A percentile compares a stretch with the other conserved stretches of the same genome.
Conservation (phyloP, 2,329 filamentous ascomycete genomes). For the Aspergillus oerlinghausenensis region DNA sequence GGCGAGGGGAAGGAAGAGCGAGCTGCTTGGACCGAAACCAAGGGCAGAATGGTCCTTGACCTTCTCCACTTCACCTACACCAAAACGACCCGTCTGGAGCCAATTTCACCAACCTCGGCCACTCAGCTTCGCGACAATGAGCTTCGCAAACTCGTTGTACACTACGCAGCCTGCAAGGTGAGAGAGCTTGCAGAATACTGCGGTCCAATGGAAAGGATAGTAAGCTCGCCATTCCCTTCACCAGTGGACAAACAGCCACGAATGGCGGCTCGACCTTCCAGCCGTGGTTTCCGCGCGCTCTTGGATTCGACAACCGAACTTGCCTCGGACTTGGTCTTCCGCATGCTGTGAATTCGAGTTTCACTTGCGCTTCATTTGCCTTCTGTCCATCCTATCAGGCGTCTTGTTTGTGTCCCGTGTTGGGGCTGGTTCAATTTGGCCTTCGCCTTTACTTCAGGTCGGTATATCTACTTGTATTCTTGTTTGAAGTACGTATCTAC, state of each 20-base stretch:
- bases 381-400: not conserved
- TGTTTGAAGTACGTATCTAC: not conserved
- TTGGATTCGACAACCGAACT: slow-evolving; percentile 36
- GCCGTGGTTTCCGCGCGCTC: slow-evolving; percentile 32
- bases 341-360: slow-evolving; percentile 31
- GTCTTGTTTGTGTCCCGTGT: slow-evolving; percentile 10
- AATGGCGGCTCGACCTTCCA: slow-evolving; percentile 8
- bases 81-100: slow-evolving; percentile 37
- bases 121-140: slow-evolving; percentile 37
- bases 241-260: slow-evolving; percentile 17
- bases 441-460: not conserved
- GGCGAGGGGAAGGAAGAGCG: slow-evolving; percentile 18
- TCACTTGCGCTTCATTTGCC: slow-evolving; percentile 10
- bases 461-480: not conserved
- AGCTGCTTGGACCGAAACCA: slow-evolving; percentile 21
- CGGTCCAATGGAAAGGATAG: slow-evolving; percentile 22
- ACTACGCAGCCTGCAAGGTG: slow-evolving; percentile 39
- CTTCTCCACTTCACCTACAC: slow-evolving; percentile 37
- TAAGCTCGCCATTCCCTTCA: slow-evolving; percentile 16
- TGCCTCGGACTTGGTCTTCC: slow-evolving; percentile 40
- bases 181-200: slow-evolving; percentile 34
- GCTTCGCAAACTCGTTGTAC: slow-evolving; percentile 36
- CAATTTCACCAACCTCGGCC: slow-evolving; percentile 31
- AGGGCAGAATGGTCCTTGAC: slow-evolving; percentile 34
- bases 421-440: not conserved